Base-by-base conservation (phyloP, 805 yeast genomes). In the Yamadazyma paraphyllophila region DNA sequence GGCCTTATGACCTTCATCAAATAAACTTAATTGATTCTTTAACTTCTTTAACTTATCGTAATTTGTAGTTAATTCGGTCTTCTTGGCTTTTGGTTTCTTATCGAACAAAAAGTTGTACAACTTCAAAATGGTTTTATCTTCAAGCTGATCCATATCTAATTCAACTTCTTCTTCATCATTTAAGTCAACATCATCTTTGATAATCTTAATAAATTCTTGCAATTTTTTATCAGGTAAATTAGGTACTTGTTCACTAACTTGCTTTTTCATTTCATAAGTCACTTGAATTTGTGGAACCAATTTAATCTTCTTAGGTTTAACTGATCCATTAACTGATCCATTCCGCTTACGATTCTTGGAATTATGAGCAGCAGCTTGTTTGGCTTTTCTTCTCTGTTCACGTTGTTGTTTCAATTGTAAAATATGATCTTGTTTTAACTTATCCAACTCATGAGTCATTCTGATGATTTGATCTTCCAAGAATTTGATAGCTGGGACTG, bases 231-330 rank as follows among this genome's bases (percentile, higher is more conserved):
- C 95, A 36, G 89, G 79, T 51, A 83, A 68, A 48, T 81, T 82
- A 43, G 84, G 82, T 62, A 94, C 91, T 54, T 83, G 83, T 60
- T 90, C 97, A 45, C 90, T 81, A 47, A 94, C 83, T 63, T 89
- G 94, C 62, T 88, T 88, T 77, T 94, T 94, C 98, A 92, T 92
- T 60, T 91, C 98, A 62, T 88, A 94, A 0, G 97, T 88, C 43
- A 92, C 89, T 38, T 38, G 47, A 44, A 62, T 65, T 10, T 72
- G 71, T 43, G 56, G 62, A 27, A 47, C 54, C 53, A 47, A 26
- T 32, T 43, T 47, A 1, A 45, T 36, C 51, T 66, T 53, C 53
- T 61, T 59, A 7, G 39, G 31, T n/a, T 48, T 48, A 24, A 48
- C 45, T 10, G 46, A 44, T 12, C 47, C 47, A n/a, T 37, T 43